Base-by-base conservation (phyloP, 345 rosid genomes). In the Citrus reticulata region DNA sequence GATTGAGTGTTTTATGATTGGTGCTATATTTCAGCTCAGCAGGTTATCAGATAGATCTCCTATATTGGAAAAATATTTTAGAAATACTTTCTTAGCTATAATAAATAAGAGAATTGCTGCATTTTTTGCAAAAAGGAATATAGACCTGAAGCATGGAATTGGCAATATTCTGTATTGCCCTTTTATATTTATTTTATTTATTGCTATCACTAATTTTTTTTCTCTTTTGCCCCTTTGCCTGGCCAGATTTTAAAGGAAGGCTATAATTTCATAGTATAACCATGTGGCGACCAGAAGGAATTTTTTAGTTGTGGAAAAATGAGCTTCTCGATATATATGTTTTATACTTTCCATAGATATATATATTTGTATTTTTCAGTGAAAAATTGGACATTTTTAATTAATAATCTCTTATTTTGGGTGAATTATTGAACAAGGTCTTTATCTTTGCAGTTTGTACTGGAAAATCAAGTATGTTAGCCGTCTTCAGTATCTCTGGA, bases 381-480 rank as follows among this genome's bases (percentile, higher is more conserved):
- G 39, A 51, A 70, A 27, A 9, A 51, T 55, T 24, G 22, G 34
- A 57, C 9, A 22, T 58, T 55, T 35, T 29, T 42, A 1, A 54
- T 30, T 71, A 54, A 55, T 29, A 30, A 57, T 19, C 64, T 72
- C 68, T 37, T 78, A 74, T 42, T 80, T 20, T 62, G 68, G 14
- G 46, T 62, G 17, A 40, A 27, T 16, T 70, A 67, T 73, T 51
- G 22, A 27, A 4, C 67, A 73, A 68, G 25, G 68, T 77, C 40
- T 72, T 49, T 20, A 20, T 58, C 76, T 17, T 72, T 77, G 74
- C 80, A 92, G 99, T 54, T 85, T 95, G 69, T 95, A 91, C 63
- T 91, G 97, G 97, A 92, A 95, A 87, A 85, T 95, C 81, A 95
- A 91, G 89, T 95, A 93, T 71, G 91, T 91, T 76, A 96, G 94